Evolutionary conservation across 1,139 yeast genomes (phyloP).

Genomic region (Geotrichum citri-aurantii): DNA sequence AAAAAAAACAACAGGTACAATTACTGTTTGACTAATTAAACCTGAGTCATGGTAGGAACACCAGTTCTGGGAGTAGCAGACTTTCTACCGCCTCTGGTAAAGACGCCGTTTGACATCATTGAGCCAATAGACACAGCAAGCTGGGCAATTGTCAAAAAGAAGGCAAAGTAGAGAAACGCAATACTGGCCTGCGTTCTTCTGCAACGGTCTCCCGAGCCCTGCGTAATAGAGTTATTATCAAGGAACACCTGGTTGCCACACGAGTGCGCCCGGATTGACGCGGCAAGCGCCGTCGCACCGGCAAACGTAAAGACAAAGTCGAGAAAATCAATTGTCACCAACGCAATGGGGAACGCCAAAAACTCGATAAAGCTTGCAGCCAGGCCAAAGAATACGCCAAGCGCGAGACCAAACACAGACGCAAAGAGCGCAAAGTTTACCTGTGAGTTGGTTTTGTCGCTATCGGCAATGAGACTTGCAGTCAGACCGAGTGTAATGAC

Average conservation of each 20-base stretch:
- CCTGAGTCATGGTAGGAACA: conserved; percentile 53
- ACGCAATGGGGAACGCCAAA: conserved; percentile 80
- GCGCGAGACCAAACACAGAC: conserved; percentile 75
- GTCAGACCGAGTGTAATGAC: conserved; percentile 77
- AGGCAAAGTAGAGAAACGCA: conserved; percentile 86
- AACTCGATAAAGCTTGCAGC: conserved; percentile 71
- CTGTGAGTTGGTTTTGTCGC: conserved; percentile 58
- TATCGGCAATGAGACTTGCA: conserved; percentile 75
- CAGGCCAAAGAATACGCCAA: conserved; percentile 74
- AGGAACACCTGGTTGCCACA: conserved; percentile 66
- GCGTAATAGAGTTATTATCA: conserved; percentile 58
- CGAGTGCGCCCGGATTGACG: conserved; percentile 78
- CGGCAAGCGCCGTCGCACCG: conserved; percentile 92
- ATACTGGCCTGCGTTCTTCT: conserved; percentile 90
- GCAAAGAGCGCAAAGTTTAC: conserved; percentile 85
- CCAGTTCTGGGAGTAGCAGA: conserved; percentile 62
- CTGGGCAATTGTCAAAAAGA: conserved; percentile 68
- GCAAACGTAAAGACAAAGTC: conserved; percentile 89
- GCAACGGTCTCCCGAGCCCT: conserved; percentile 78
- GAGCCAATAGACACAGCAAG: conserved; percentile 55
- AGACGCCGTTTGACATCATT: conserved; percentile 66
- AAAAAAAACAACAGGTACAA: no score
- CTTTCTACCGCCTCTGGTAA: conserved; percentile 42
- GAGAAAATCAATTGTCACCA: conserved; percentile 72
- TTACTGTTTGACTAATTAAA: neutral